Evolutionary conservation across 257 asterid genomes (phyloP).

Genomic region (Ajuga chamaepitys): DNA sequence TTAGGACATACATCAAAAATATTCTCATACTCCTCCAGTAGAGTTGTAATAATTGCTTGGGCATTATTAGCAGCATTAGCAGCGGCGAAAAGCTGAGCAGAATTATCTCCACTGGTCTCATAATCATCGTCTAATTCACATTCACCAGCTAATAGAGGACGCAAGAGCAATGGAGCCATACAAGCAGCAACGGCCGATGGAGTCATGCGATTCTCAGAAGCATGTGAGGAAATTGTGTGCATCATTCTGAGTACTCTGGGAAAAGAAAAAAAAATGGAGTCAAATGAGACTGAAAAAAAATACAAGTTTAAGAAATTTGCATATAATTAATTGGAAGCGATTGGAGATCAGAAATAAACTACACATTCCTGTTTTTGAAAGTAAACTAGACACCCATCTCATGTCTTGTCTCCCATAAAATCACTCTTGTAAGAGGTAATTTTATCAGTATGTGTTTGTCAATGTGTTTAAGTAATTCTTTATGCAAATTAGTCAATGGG

Average conservation of each 20-base stretch:
- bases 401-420: not conserved
- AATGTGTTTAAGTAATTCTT: not conserved
- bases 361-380: not conserved
- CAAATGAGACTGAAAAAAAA: conserved; percentile 12
- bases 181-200: conserved; percentile 94
- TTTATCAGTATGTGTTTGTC: not conserved
- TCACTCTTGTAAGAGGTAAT: not conserved
- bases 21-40: conserved; percentile 80
- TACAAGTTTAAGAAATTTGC: not conserved
- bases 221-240: conserved; percentile 68
- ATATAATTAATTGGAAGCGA: not conserved
- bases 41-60: conserved; percentile 71
- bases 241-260: conserved; percentile 80
- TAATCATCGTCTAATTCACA: conserved; percentile 83
- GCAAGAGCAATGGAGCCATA: conserved; percentile 95
- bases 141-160: conserved; percentile 92
- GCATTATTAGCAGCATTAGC: conserved; percentile 92
- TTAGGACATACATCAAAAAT: conserved; percentile 62
- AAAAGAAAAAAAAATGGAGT: not conserved
- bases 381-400: not conserved
- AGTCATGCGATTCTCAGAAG: conserved; percentile 78
- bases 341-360: not conserved
- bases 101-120: conserved; percentile 71
- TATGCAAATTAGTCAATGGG: too few relatives aligned
- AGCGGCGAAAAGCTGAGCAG: conserved; percentile 91